Base-by-base conservation (phyloP, 441 rosid species). In the Pelargonium fulgidum region DNA sequence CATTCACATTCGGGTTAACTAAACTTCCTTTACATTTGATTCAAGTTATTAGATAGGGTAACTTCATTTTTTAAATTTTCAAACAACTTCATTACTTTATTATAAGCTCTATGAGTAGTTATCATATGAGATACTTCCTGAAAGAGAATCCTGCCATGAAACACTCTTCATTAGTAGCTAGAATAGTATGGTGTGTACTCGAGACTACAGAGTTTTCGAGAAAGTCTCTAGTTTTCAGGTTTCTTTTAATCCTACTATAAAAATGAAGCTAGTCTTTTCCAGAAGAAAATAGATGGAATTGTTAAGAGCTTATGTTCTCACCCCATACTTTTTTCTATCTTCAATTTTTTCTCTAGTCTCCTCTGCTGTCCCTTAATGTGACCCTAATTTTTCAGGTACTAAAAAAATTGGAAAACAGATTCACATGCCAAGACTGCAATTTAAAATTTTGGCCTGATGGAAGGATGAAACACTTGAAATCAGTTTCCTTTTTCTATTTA, bases 141-240 rank as follows among this genome's bases (percentile, higher is more conserved):
- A 68, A 56, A 36, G 65, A 36, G 14, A 68, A 12, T 59, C 61
- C 56, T 59, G 19, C 24, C 17, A 56, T 48, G 29, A 70, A 8
- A 63, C 33, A 10, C 56, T 50, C 39, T 44, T 9, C 13, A 10
- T 62, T 9, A 39, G 7, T 10, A 39, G 42, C 42, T 39, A 39
- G 10, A 39, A 39, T 39, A 39, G 16, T 48, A 48, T 48, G 54
- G 54, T 48, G 54, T 48, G 54, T 48, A 48, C 54, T 48, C 13
- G 54, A n/a, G 54, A 24, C 29, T 24, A 3, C 29, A 24, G 29
- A 11, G 54, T 17, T 50, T 50, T 50, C 19, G 39, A 5, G 39
- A 39, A 39, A 39, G 10, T 39, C 42, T 6, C 42, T 6, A 7
- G 0, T 39, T 6, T 39, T 39, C 42, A 39, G 42, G 10, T 6